Conservation (phyloP, 306 rosid species). For the Malus asiatica region DNA sequence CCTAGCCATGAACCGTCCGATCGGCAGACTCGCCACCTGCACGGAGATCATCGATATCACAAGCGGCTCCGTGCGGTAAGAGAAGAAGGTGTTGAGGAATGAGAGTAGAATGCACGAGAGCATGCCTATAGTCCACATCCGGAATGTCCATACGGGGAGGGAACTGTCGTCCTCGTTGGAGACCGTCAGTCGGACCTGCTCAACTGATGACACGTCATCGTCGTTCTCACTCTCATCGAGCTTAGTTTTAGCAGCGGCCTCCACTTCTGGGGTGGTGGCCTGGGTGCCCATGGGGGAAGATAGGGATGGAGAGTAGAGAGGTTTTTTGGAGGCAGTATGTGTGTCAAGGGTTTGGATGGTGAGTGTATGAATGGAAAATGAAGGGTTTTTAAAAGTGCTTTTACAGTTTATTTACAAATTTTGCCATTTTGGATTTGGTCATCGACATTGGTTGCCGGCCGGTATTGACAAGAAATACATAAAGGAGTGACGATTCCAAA, state of each 20-base stretch:
- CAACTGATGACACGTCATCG: constrained; percentile 49
- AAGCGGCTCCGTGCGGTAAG: constrained; percentile 63
- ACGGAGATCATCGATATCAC: constrained; percentile 56
- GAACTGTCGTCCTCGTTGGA: constrained; percentile 52
- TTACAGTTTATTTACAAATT: not conserved
- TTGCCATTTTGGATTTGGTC: not conserved
- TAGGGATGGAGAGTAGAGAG: not conserved
- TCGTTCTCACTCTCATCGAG: not conserved
- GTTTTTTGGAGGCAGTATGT: not conserved
- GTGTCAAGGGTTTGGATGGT: not conserved
- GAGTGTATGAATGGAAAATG: not conserved
- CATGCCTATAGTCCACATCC: constrained; percentile 73
- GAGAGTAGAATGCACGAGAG: constrained; percentile 54
- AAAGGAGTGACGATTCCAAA: not conserved
- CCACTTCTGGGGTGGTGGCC: not conserved
- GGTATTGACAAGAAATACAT: not conserved
- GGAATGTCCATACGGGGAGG: constrained; percentile 77
- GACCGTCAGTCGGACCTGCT: constrained; percentile 66
- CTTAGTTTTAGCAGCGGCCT: not conserved
- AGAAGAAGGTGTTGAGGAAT: constrained; percentile 77
- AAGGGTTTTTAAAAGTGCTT: not conserved
- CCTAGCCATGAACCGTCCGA: constrained; percentile 67
- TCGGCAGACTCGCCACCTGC: constrained; percentile 62
- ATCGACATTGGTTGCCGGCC: not conserved
- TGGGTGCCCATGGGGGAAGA: not conserved